Evolutionary conservation across 441 rosid species (phyloP).

Genomic region (Croton laevigatus): DNA sequence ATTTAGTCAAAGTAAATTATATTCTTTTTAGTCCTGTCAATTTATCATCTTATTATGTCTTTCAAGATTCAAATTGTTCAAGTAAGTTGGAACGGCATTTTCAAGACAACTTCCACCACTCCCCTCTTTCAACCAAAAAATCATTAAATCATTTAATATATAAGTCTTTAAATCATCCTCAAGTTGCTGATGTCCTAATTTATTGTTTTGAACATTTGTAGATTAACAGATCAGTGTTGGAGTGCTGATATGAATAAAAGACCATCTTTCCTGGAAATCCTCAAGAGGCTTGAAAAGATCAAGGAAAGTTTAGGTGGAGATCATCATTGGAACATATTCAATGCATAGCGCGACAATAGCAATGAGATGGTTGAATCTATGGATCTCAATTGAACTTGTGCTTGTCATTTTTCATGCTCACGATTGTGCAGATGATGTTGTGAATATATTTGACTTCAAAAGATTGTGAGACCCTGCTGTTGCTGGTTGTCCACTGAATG

Average conservation of each 20-base stretch:
- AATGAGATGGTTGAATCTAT: conserved; percentile 11
- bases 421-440: conserved; percentile 24
- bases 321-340: conserved; percentile 87
- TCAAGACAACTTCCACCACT: background rate
- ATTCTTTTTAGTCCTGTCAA: background rate
- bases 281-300: conserved; percentile 87
- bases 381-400: conserved; percentile 18
- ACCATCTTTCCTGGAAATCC: conserved; percentile 90
- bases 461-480: conserved; percentile 22
- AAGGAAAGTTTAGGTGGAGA: conserved; percentile 66
- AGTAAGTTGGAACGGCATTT: background rate
- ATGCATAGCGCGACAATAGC: conserved; percentile 28
- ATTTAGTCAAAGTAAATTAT: background rate
- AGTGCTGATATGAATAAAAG: conserved; percentile 80
- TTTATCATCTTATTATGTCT: background rate
- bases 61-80: background rate
- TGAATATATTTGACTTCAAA: conserved; percentile 26
- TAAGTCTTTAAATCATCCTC: background rate
- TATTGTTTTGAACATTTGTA: conserved; percentile 26
- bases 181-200: conserved; percentile 19
- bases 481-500: conserved; percentile 15
- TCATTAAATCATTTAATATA: background rate
- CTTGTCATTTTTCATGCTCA: conserved; percentile 12
- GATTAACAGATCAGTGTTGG: conserved; percentile 86
- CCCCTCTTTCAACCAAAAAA: background rate